Base-by-base conservation (phyloP, 768 basidiomycete genomes). In the Saitozyma sp. region DNA sequence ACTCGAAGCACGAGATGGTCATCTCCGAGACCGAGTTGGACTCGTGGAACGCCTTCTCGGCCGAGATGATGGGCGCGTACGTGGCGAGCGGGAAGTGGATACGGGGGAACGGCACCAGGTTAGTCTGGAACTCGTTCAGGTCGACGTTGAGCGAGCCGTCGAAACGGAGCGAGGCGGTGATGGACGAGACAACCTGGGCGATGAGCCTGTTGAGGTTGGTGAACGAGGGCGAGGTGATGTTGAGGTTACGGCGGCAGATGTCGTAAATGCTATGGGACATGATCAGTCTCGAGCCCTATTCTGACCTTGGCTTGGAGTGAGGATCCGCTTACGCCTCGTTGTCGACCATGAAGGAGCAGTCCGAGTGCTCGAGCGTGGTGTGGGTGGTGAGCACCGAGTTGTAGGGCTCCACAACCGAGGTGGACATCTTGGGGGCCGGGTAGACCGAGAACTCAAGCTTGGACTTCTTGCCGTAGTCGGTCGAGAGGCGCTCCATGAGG, bases 281-380 rank as follows among this genome's bases (percentile, higher is more conserved):
- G 50, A 56, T 16, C 41, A 38, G 14, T 16, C 54, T 29, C 29
- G 29, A 29, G 2, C 29, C 29, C 29, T 5, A 29, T 29, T 29
- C 29, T 5, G 29, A 14, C 59, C 19, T 7, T 9, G 45, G 2
- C 51, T 41, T 5, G 3, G 29, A 6, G 52, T 13, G 2, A 5
- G n/a, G 45, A 29, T 17, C 40, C 2, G 75, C 79, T 74, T 61
- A 80, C 78, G 81, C 96, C 81, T 99, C 94, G 79, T 99, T 99
- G 79, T 99, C 96, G 65, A 99, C 96, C 95, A 99, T 98, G 85
- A 99, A 99, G 43, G 96, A 97, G 81, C 96, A 99, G 83, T 99
- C 96, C n/a, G 96, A 96, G 83, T 99, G 96, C 81, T 98, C 96
- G 62, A 98, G 88, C 60, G 96, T 98, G 49, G 96, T 97, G 81